A percentile compares a stretch with the other conserved stretches of the same genome.
These are phyloP conservation scores for Acacia confusa DNA, from an alignment of 306 rosid species.

Conservation along the genomic window DNA sequence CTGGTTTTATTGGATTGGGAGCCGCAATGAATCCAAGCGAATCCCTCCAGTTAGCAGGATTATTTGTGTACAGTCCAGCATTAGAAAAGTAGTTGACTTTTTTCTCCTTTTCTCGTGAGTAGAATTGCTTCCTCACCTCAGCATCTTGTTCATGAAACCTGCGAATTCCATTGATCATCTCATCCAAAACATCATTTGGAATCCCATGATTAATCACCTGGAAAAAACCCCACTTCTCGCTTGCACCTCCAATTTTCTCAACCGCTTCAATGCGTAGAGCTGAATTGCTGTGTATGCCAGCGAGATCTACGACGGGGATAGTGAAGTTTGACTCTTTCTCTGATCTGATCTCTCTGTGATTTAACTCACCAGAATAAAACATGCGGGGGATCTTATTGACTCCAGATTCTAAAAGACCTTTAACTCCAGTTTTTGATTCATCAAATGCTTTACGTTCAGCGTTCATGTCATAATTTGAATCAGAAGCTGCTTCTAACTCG, in stretches of 20 bases:
- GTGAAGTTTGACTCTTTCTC: neutral
- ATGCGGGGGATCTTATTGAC: conserved; percentile 35
- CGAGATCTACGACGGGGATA: conserved; percentile 26
- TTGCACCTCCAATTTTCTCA: conserved; percentile 9
- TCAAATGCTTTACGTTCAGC: conserved; percentile 36
- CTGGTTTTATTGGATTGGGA: conserved; percentile 40
- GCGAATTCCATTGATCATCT: conserved; percentile 29
- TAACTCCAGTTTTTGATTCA: conserved; percentile 40
- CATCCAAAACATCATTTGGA: conserved; percentile 28
- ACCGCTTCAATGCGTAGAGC: neutral
- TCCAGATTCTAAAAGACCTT: conserved; percentile 33
- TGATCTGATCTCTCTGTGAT: neutral
- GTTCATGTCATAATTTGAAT: conserved; percentile 12
- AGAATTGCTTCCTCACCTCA: conserved; percentile 25
- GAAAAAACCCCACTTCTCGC: conserved; percentile 40
- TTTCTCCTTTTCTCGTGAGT: conserved; percentile 1
- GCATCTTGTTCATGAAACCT: conserved; percentile 41
- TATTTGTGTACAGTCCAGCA: conserved; percentile 31
- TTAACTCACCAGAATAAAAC: neutral
- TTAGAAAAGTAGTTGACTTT: conserved; percentile 36
- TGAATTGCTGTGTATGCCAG: neutral
- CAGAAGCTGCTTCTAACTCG: neutral
- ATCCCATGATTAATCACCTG: conserved; percentile 45
- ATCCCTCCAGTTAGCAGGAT: conserved; percentile 53
- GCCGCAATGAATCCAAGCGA: conserved; percentile 32